These are phyloP conservation scores for Stellera chamaejasme DNA, from an alignment of 345 rosid genomes.

Conservation along the genomic window DNA sequence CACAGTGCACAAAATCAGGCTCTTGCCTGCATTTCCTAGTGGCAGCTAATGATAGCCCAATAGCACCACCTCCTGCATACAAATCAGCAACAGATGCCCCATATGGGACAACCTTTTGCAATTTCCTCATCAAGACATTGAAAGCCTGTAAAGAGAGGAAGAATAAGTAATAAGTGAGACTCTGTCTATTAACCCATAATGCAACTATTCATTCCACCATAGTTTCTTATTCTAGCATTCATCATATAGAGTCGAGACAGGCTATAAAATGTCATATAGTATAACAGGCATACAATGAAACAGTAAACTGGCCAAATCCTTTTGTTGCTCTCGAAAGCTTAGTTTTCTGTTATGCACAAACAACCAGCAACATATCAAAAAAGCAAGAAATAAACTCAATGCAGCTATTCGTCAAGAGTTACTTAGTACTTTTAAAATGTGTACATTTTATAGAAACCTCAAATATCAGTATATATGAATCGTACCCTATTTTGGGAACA, in stretches of 20 bases:
- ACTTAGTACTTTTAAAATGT: not conserved
- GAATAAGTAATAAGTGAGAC: constrained; percentile 6
- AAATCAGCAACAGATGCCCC: constrained; percentile 92
- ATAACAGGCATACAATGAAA: too few species aligned
- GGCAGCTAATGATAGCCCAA: constrained; percentile 86
- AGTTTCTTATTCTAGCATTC: too few species aligned
- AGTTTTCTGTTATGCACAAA: too few species aligned
- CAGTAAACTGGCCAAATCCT: too few species aligned
- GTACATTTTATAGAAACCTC: not conserved
- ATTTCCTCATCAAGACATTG: constrained; percentile 70
- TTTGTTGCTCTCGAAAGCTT: too few species aligned
- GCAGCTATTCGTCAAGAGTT: too few species aligned
- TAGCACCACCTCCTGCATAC: constrained; percentile 96
- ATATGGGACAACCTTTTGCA: constrained; percentile 74
- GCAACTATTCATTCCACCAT: not conserved
- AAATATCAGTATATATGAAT: not conserved
- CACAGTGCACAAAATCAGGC: constrained; percentile 2
- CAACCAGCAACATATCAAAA: too few species aligned
- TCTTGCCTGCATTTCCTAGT: constrained; percentile 83
- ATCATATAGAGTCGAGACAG: too few species aligned
- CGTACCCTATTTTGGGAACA: too few species aligned
- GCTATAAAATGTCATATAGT: too few species aligned
- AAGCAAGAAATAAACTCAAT: too few species aligned
- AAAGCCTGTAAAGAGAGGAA: constrained; percentile 43
- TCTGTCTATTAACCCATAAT: not conserved